Evolutionary conservation across 495 filamentous ascomycete genomes (phyloP).

Genomic region (Penicillium manginii): DNA sequence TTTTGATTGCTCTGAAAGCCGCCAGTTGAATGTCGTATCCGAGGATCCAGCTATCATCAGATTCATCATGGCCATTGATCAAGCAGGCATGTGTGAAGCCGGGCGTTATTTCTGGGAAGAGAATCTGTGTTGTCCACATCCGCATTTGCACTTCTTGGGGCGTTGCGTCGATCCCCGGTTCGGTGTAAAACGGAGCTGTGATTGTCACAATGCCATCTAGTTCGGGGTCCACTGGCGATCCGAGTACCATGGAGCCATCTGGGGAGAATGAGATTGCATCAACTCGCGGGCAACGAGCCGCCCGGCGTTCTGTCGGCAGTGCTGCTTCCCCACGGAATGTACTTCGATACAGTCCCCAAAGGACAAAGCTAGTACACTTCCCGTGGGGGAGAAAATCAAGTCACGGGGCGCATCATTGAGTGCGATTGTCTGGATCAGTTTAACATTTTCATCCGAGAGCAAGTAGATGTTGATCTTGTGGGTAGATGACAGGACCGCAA

Average conservation of each 20-base stretch:
- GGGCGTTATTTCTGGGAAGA: constrained; percentile 77
- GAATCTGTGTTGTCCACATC: constrained; percentile 86
- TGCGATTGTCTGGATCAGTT: constrained; percentile 68
- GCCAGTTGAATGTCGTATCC: constrained; percentile 77
- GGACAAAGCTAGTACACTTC: constrained; percentile 81
- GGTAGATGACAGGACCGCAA: constrained; percentile 80
- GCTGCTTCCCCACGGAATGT: constrained; percentile 69
- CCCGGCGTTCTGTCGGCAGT: constrained; percentile 68
- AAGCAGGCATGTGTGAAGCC: constrained; percentile 78
- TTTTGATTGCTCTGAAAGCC: constrained; percentile 75
- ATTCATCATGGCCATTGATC: constrained; percentile 68
- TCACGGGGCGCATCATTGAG: constrained; percentile 76
- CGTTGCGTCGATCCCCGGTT: constrained; percentile 49
- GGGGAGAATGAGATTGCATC: constrained; percentile 81
- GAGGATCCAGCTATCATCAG: constrained; percentile 77
- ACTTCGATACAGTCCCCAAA: constrained; percentile 88
- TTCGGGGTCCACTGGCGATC: constrained; percentile 67
- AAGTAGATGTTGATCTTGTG: constrained; percentile 84
- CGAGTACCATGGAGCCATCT: constrained; percentile 83
- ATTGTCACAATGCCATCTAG: constrained; percentile 75
- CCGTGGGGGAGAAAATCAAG: constrained; percentile 79
- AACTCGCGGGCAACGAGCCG: constrained; percentile 79
- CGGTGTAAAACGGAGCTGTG: constrained; percentile 76
- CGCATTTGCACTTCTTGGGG: constrained; percentile 69
- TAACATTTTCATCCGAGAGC: constrained; percentile 62